Evolutionary conservation across 495 filamentous ascomycete species (phyloP), one percentile per base, ranked within the genome.

Genomic region (Penicillium flavigenum): DNA sequence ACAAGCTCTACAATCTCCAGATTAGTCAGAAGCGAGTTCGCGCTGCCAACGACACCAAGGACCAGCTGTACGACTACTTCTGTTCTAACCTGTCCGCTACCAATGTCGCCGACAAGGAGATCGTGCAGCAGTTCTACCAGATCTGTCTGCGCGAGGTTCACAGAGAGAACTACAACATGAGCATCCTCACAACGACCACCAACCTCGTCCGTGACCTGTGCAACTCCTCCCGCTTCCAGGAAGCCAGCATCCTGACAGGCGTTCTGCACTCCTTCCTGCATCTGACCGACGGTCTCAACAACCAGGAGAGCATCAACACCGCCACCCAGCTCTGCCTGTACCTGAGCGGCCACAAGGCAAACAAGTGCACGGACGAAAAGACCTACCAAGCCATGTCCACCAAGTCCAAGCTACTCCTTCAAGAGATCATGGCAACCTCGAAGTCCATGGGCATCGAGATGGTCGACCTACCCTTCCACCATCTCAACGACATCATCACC

Each of bases 261-360:
- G 78, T 80, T 34, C 69, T 82, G 41, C 82, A 83, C 60, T 75
- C 80, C 7, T 87, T 86, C 66, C 72, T 80, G 16, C 74, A 81
- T 42, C 63, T 78, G n/a, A 82, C 82, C 34, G 73, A 76, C 29
- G 79, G 76, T 31, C 81, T 84, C 58, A 75, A 76, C 39, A 63
- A 69, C 53, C 59, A 75, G 14, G 66, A 79, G 9, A 78, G 73
- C 55, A 73, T 85, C 36, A 73, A 71, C 12, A 76, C 76, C 1
- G 80, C 79, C 2, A 83, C 84, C 66, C 82, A 84, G 67, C 63
- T 86, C 1, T 81, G 81, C 29, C 63, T 78, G 42, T 76, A 79
- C 43, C 69, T 86, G 56, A 81, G 75, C 20, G 79, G 81, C 20
- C 79, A 74, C 51, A 75, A 77, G 54, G 66, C 76, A 5, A 66